phyloP scores from a whole-genome alignment of 352 stramenopile genomes.

The Peronospora destructor region DNA sequence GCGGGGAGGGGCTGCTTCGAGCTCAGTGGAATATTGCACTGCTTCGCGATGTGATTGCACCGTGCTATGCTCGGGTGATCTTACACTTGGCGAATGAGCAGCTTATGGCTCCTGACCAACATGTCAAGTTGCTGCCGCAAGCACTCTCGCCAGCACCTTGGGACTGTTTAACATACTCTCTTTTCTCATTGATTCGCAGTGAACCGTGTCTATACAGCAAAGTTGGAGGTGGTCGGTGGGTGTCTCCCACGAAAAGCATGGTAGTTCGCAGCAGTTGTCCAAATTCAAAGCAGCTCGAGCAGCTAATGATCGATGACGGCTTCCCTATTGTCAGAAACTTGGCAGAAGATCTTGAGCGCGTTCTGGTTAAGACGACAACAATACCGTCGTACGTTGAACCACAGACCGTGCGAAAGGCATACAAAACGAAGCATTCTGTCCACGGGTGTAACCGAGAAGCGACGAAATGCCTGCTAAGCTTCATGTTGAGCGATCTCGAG shows the following conservation, averaged over 20 bases:
- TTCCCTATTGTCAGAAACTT: slow-evolving; percentile 46
- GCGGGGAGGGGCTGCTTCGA: slow-evolving; percentile 62
- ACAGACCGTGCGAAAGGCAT: slow-evolving; percentile 30
- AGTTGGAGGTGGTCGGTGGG: slow-evolving; percentile 35
- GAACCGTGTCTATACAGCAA: slow-evolving; percentile 44
- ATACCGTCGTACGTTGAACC: slow-evolving; percentile 39
- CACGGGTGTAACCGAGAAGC: slow-evolving; percentile 38
- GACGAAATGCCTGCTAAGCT: slow-evolving; percentile 34
- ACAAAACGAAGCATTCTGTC: slow-evolving; percentile 32
- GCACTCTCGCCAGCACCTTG: slow-evolving; percentile 44
- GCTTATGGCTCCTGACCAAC: slow-evolving; percentile 30
- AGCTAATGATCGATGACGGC: slow-evolving; percentile 44
- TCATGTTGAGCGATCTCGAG: slow-evolving; percentile 44
- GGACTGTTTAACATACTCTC: slow-evolving; percentile 34
- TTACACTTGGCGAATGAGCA: slow-evolving; percentile 24
- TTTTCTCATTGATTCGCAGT: slow-evolving; percentile 37
- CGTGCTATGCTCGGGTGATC: slow-evolving; percentile 57
- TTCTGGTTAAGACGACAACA: slow-evolving; percentile 40
- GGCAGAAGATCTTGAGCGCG: slow-evolving; percentile 37
- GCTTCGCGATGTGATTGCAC: slow-evolving; percentile 56
- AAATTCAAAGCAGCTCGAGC: slow-evolving; percentile 32
- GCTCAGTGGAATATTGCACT: slow-evolving; percentile 71
- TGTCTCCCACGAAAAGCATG: slow-evolving; percentile 32
- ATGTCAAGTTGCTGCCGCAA: slow-evolving; percentile 42
- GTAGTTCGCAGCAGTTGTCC: slow-evolving; percentile 35